phyloP scores from a whole-genome alignment of 371 early-diverging fungal genomes.

The Globomyces sp. region DNA sequence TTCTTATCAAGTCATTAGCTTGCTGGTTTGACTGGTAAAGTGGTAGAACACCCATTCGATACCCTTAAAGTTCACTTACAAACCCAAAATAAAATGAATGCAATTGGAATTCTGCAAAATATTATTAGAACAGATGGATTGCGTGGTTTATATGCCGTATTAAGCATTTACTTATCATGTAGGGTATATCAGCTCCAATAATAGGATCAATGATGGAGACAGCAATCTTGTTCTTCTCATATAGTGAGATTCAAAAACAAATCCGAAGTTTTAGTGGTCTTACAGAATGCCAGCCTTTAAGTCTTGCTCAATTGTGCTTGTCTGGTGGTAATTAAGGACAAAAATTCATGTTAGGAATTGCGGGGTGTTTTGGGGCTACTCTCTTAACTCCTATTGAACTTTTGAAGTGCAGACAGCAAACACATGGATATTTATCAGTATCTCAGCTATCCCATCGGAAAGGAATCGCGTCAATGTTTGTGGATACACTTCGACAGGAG shows the following conservation, averaged over 20 bases:
- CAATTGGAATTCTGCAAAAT: slow-evolving; percentile 40
- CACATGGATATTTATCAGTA: slow-evolving; percentile 50
- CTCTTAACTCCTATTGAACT: slow-evolving; percentile 94
- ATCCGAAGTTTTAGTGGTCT: slow-evolving; percentile 45
- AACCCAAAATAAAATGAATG: slow-evolving; percentile 51
- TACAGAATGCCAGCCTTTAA: slow-evolving; percentile 38
- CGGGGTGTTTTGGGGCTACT: slow-evolving; percentile 83
- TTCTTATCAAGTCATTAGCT: slow-evolving; percentile 40
- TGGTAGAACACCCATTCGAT: slow-evolving; percentile 95
- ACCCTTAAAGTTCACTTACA: slow-evolving; percentile 95
- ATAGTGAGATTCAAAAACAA: slow-evolving; percentile 75
- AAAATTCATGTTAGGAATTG: slow-evolving; percentile 36
- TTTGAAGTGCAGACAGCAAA: slow-evolving; percentile 94
- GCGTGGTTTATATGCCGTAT: slow-evolving; percentile 49
- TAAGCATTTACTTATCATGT: background rate
- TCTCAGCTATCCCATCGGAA: slow-evolving; percentile 35
- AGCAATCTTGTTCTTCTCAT: slow-evolving; percentile 85
- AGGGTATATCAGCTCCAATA: slow-evolving; percentile 90
- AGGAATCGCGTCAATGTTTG: slow-evolving; percentile 75
- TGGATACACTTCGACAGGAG: slow-evolving; percentile 56
- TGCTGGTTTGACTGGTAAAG: slow-evolving; percentile 88
- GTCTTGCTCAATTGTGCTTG: slow-evolving; percentile 67
- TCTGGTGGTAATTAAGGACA: slow-evolving; percentile 60
- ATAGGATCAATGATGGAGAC: slow-evolving; percentile 94
- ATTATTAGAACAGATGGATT: slow-evolving; percentile 43